These are phyloP conservation scores for Rhizopogon vulgaris DNA, from an alignment of 768 basidiomycete species.

Conservation along the genomic window DNA sequence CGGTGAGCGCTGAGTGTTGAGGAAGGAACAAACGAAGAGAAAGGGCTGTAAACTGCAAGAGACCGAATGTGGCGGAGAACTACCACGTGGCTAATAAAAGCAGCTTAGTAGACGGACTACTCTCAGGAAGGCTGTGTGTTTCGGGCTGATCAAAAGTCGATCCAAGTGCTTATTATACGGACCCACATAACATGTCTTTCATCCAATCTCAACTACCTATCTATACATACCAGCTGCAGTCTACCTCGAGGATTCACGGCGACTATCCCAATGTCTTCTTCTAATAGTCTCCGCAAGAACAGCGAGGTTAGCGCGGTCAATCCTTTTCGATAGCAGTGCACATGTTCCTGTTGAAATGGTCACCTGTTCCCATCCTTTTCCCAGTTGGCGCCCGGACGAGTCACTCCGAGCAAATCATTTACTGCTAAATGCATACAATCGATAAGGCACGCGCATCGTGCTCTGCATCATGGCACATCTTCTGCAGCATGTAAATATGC, in stretches of 20 bases:
- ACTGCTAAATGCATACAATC: constrained; percentile 5
- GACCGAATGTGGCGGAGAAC: constrained; percentile 11
- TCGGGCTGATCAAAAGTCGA: constrained; percentile 10
- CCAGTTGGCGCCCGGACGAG: not conserved
- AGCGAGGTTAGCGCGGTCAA: not conserved
- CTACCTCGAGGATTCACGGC: constrained; percentile 20
- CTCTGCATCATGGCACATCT: constrained; percentile 17
- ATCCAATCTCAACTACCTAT: not conserved
- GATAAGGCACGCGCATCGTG: constrained; percentile 22
- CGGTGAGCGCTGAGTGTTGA: not conserved
- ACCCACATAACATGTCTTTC: constrained; percentile 13
- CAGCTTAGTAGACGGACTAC: not conserved
- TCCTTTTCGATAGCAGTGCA: not conserved
- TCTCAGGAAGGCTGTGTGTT: not conserved
- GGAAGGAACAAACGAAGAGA: constrained; percentile 10
- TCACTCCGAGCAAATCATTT: not conserved
- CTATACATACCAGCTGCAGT: not conserved
- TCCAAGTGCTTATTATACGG: constrained; percentile 11
- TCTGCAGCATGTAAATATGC: constrained; percentile 13
- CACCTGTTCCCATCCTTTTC: not conserved
- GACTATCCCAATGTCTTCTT: constrained; percentile 1
- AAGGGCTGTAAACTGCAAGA: constrained; percentile 8
- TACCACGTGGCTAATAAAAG: constrained; percentile 10
- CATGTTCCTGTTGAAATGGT: constrained; percentile 3
- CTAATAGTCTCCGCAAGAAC: not conserved